phyloP scores from a whole-genome alignment of 2,329 filamentous ascomycete species.

The Botrytis hyacinthi region DNA sequence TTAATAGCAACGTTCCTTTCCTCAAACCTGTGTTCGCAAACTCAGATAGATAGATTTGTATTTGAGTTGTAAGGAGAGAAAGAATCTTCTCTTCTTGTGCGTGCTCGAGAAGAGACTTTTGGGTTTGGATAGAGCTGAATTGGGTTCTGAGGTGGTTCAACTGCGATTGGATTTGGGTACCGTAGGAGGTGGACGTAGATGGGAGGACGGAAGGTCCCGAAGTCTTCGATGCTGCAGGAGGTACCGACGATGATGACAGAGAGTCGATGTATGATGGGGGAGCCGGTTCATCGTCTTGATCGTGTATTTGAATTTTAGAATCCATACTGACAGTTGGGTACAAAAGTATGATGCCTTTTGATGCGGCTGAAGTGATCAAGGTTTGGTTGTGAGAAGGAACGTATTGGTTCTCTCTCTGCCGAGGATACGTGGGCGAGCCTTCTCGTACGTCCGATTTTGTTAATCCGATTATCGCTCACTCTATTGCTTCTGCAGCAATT shows the following conservation, averaged over 20 bases:
- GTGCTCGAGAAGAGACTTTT: constrained; percentile 29
- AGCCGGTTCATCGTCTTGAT: constrained; percentile 25
- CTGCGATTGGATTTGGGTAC: constrained; percentile 32
- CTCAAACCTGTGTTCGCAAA: constrained; percentile 31
- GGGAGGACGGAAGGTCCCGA: constrained; percentile 6
- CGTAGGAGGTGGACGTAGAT: constrained; percentile 26
- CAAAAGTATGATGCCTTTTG: neutral
- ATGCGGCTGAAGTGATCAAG: neutral
- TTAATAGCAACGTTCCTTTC: constrained; percentile 33
- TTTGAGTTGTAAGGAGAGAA: constrained; percentile 31
- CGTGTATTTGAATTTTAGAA: constrained; percentile 24
- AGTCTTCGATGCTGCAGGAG: neutral
- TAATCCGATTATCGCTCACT: neutral
- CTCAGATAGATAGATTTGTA: constrained; percentile 33
- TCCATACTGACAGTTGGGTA: constrained; percentile 25
- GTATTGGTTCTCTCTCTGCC: neutral
- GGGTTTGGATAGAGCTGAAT: constrained; percentile 29
- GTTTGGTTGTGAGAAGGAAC: neutral
- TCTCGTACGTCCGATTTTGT: neutral
- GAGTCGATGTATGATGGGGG: constrained; percentile 32
- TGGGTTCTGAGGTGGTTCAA: constrained; percentile 29
- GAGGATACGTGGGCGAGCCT: neutral
- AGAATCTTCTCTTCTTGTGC: constrained; percentile 35
- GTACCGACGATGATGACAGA: constrained; percentile 20
- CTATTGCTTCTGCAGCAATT: neutral